Base-by-base conservation (phyloP, 441 rosid genomes). In the Syzygium syzygioides region DNA sequence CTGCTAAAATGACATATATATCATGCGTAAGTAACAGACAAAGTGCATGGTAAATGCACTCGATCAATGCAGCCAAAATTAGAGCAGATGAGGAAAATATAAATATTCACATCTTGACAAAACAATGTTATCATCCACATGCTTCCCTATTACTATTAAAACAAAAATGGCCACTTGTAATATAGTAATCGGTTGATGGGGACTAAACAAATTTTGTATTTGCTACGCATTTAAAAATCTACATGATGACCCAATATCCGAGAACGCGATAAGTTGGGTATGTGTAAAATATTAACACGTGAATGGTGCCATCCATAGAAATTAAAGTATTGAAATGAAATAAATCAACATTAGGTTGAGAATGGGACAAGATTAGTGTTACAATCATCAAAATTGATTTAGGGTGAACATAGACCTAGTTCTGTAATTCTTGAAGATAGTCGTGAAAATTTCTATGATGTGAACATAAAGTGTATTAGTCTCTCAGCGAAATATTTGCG, bases 231-330 rank as follows among this genome's bases (percentile, higher is more conserved):
- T 55, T 55, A 19, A 55, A 55, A 20, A 55, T 19, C 23, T 19
- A 55, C 20, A 19, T 55, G 10, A 7, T 55, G 2, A 55, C 57
- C 20, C 57, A 55, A 19, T 20, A 9, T 56, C 26, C 2, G 28
- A 23, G 26, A 12, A 56, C 60, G 25, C 13, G 1, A 23, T 23
- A 11, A 56, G 28, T 59, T 11, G 0, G 26, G 25, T 59, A 59
- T 25, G 64, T 0, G 7, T 0, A 0, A 12, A 26, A 26, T 25
- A 0, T 59, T 0, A 26, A 59, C 7, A 26, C 26, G 64, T 0
- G 7, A 3, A 59, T 25, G 30, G 10, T 59, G n/a, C 30, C 30
- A 59, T 59, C n/a, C 64, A 59, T 12, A 57, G 64, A 60, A 28
- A 17, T 28, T 5, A n/a, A 60, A 13, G 6, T 13, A 60, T 60